Evolutionary conservation across 1,284 basidiomycete genomes (phyloP), one percentile per base, ranked within the genome.

Genomic region (Anthracocystis panici-leucophaei): DNA sequence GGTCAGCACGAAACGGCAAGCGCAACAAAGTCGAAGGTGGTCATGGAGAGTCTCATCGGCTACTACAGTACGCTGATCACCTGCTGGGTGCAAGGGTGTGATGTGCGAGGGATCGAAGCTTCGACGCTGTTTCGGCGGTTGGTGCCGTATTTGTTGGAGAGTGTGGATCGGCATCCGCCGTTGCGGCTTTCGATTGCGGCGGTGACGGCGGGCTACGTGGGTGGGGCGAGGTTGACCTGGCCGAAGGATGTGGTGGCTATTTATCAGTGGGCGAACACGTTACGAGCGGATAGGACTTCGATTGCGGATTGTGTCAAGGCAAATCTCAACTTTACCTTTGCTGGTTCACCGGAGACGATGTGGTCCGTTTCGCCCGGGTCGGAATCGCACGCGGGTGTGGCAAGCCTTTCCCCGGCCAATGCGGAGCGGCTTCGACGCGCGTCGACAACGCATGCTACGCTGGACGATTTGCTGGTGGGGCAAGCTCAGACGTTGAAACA

Each of bases 61-160:
- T 73, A 73, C 54, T 73, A 73, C 49, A 61, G 60, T 51, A 73
- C 70, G 21, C 65, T 73, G 48, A 73, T 73, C 65, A 67, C 65
- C 0, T 73, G 70, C 48, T 73, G 70, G 70, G 57, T 61, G 12
- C 65, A 67, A 20, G 70, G 70, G 6, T 73, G 70, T 38, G 65
- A 73, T 31, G 70, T 66, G 9, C 60, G 65, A n/a, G 70, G 70
- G 5, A 57, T 73, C 25, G 65, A 73, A 45, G 54, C 56, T 3
- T 73, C 70, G 27, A 56, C 56, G 14, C 51, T 73, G 10, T 73
- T 73, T 21, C 70, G 59, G 2, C 52, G 56, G 25, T 50, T 73
- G 12, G 70, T 73, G 29, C 65, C 70, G 18, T 73, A 73, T 18
- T 49, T 73, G 21, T 25, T 73, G 20, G 70, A 73, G 14, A 62